These are phyloP conservation scores for Solanum phureja DNA, from an alignment of 257 asterid species.

Conservation along the genomic window DNA sequence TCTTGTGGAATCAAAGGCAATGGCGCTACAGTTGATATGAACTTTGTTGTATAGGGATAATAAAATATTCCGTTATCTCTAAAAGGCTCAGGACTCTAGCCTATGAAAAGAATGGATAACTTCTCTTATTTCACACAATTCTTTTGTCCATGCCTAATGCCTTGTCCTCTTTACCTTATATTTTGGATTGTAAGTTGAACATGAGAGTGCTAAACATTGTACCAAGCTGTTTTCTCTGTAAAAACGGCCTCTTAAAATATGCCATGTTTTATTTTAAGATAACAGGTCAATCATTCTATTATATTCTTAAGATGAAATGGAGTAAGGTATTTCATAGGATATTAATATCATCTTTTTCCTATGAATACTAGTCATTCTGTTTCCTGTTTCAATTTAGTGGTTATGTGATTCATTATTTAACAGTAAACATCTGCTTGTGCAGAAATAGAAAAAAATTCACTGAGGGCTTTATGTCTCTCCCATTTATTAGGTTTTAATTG, in stretches of 20 bases:
- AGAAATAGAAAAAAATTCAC: neutral
- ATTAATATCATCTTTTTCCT: neutral
- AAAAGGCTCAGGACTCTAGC: neutral
- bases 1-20: neutral
- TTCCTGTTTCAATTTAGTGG: neutral
- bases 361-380: neutral
- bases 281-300: neutral
- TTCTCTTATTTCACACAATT: neutral
- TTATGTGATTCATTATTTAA: neutral
- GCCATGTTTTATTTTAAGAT: neutral
- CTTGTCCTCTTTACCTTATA: neutral
- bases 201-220: neutral
- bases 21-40: neutral
- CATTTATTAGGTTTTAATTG: neutral
- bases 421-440: neutral
- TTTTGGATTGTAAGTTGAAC: neutral
- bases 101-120: neutral
- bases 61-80: neutral
- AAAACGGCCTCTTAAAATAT: neutral
- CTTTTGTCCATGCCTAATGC: neutral
- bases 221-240: neutral
- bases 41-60: neutral
- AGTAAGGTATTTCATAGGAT: neutral
- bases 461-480: neutral
- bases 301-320: neutral